Evolutionary conservation across 73 alveolate species (phyloP).

Genomic region (Stentor coeruleus): DNA sequence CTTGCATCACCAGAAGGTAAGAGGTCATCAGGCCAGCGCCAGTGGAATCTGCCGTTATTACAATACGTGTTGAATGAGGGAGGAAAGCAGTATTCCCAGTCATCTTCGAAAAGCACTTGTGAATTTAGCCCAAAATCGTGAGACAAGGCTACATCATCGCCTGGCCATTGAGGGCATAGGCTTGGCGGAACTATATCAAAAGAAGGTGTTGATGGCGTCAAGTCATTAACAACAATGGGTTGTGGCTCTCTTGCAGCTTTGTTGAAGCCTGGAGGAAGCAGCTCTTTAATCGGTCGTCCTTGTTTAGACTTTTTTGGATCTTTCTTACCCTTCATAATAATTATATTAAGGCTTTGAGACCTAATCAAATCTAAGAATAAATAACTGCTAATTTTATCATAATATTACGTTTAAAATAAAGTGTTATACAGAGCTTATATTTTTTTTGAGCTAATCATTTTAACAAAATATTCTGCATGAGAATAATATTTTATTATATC

Average conservation of each 20-base stretch:
- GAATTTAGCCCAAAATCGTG: conserved; percentile 53
- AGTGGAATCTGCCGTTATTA: conserved; percentile 31
- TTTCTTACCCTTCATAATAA: conserved; percentile 16
- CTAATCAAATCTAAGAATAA: too few relatives aligned
- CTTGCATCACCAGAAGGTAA: conserved; percentile 46
- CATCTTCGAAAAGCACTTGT: conserved; percentile 36
- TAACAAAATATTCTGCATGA: too few relatives aligned
- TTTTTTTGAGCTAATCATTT: too few relatives aligned
- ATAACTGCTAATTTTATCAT: too few relatives aligned
- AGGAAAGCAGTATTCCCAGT: conserved; percentile 43
- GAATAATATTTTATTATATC: too few relatives aligned
- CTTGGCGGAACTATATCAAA: conserved; percentile 11
- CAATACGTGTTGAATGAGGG: conserved; percentile 55
- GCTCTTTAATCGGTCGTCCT: conserved; percentile 56
- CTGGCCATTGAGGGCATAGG: conserved; percentile 78
- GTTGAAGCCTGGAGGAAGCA: conserved; percentile 59
- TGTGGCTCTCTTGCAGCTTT: conserved; percentile 70
- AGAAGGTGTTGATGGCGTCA: conserved; percentile 32
- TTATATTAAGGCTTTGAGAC: too few relatives aligned
- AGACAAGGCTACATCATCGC: conserved; percentile 67
- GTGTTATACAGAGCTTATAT: too few relatives aligned
- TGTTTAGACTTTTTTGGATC: conserved; percentile 18
- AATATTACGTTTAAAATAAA: too few relatives aligned
- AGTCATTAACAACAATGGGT: conserved; percentile 49
- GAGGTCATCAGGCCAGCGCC: conserved; percentile 53